Base-by-base conservation (phyloP, 2,329 filamentous ascomycete genomes). In the Penicillium decumbens region DNA sequence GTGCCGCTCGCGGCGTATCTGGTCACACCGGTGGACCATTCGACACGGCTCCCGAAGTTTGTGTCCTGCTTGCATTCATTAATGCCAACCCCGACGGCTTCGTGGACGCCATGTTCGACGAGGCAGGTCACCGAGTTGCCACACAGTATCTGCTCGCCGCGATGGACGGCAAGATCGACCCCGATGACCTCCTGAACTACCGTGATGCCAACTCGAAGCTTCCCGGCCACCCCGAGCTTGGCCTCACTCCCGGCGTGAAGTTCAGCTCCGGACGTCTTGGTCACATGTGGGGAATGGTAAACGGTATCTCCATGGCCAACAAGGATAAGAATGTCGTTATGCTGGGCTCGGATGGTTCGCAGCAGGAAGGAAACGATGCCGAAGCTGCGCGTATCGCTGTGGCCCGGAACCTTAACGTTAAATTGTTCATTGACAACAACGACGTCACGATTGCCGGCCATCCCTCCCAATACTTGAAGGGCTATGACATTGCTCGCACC, bases 331-430 rank as follows among this genome's bases (percentile, higher is more conserved):
- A 63, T 7, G 56, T 72, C 12, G 54, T 72, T 15, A 42, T 72
- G 46, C 51, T 72, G 29, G 69, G 69, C 20, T 72, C 69, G 0
- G 69, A 72, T 51, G 69, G 69, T 13, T 69, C 68, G n/a, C 69
- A 72, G 50, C 69, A 72, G 49, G 69, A 72, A 60, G 69, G 69
- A 51, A 69, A 72, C 30, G 68, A 72, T 30, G 69, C 67, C n/a
- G 69, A 72, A 50, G 68, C 69, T 7, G 69, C 69, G 1, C 63
- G 69, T 1, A 58, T 72, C 50, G 69, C 69, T 1, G 69, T 71
- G 2, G 68, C 67, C 13, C 58, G 64, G 13, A 61, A 65, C 30
- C 57, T 72, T 27, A 71, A 71, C 12, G 62, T 72, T 35, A 72
- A 72, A 60, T 42, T 72, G 10, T 64, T 72, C 45, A 54, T 72